Percentiles rank a stretch among this genome's conserved stretches.
Evolutionary conservation across 2,329 filamentous ascomycete genomes (phyloP).

Genomic region (Phoma sp.): DNA sequence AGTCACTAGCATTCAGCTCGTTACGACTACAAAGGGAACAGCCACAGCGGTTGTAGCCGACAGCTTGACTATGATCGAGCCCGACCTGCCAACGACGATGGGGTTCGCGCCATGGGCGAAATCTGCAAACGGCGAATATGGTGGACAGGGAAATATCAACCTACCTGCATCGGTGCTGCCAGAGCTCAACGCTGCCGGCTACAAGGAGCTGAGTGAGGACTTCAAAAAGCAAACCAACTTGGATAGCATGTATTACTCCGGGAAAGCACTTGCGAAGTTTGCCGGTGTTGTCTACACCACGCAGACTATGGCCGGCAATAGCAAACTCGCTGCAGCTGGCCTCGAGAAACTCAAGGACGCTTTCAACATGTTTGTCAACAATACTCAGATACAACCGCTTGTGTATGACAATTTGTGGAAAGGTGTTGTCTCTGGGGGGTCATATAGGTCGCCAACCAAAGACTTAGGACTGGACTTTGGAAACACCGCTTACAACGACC

Average conservation of each 20-base stretch:
- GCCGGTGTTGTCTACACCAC: slow-evolving; percentile 53
- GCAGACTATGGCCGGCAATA: slow-evolving; percentile 66
- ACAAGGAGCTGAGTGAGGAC: slow-evolving; percentile 76
- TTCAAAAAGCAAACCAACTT: slow-evolving; percentile 75
- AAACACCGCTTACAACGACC: slow-evolving; percentile 80
- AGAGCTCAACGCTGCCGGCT: slow-evolving; percentile 66
- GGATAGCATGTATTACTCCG: slow-evolving; percentile 94
- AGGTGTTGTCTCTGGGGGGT: slow-evolving; percentile 79
- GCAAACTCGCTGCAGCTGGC: slow-evolving; percentile 58
- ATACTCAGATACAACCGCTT: slow-evolving; percentile 58
- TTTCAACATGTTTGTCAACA: slow-evolving; percentile 57
- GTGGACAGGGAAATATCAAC: slow-evolving; percentile 38
- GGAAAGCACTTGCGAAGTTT: slow-evolving; percentile 57
- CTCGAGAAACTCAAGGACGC: slow-evolving; percentile 58
- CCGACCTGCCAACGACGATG: slow-evolving; percentile 71
- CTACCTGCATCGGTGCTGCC: slow-evolving; percentile 60
- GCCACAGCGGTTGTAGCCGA: slow-evolving; percentile 67
- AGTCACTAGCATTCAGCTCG: slow-evolving; percentile 64
- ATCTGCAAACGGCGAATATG: slow-evolving; percentile 41
- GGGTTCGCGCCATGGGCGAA: slow-evolving; percentile 82
- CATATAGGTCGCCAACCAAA: slow-evolving; percentile 53
- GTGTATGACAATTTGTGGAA: slow-evolving; percentile 72
- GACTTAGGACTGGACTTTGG: slow-evolving; percentile 78
- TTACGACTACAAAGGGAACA: slow-evolving; percentile 87
- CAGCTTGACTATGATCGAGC: slow-evolving; percentile 72